A percentile compares a stretch with the other conserved stretches of the same genome.
phyloP scores from a whole-genome alignment of 805 yeast species.

The Torulaspora delbrueckii region DNA sequence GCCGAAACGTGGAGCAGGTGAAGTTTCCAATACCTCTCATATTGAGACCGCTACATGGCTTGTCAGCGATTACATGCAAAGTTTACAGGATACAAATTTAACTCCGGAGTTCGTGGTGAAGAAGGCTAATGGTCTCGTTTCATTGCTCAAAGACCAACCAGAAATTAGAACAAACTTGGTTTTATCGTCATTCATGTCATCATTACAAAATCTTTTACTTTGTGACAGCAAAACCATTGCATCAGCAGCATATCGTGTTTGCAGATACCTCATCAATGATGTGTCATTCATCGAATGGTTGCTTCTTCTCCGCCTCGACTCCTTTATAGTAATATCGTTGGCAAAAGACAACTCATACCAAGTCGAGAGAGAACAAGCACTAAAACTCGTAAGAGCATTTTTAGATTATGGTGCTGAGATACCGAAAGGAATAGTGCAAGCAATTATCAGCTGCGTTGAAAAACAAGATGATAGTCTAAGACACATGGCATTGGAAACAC shows the following conservation, averaged over 20 bases:
- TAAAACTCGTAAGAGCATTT: conserved; percentile 63
- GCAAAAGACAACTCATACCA: conserved; percentile 51
- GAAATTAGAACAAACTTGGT: conserved; percentile 60
- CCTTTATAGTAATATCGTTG: conserved; percentile 58
- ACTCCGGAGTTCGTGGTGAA: conserved; percentile 36
- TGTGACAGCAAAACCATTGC: conserved; percentile 56
- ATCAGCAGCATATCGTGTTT: conserved; percentile 70
- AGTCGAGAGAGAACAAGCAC: conserved; percentile 70
- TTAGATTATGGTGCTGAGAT: conserved; percentile 54
- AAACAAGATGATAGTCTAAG: conserved; percentile 48
- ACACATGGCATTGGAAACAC: conserved; percentile 49
- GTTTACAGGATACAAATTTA: conserved; percentile 28
- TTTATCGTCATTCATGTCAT: conserved; percentile 49
- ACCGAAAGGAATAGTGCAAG: conserved; percentile 61
- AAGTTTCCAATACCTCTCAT: conserved; percentile 10
- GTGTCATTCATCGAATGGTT: conserved; percentile 51
- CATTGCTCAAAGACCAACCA: conserved; percentile 52
- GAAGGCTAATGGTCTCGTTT: conserved; percentile 62
- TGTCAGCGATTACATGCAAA: conserved; percentile 34
- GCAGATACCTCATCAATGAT: conserved; percentile 58
- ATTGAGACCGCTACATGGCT: conserved; percentile 36
- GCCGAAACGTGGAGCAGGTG: background rate
- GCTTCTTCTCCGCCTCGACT: conserved; percentile 52
- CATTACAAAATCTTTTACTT: conserved; percentile 57
- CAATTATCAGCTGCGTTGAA: conserved; percentile 62